Percentiles rank a stretch among this genome's conserved stretches.
Conservation (phyloP, 805 yeast species). For the Cyberlindnera euphorbiiphila region DNA sequence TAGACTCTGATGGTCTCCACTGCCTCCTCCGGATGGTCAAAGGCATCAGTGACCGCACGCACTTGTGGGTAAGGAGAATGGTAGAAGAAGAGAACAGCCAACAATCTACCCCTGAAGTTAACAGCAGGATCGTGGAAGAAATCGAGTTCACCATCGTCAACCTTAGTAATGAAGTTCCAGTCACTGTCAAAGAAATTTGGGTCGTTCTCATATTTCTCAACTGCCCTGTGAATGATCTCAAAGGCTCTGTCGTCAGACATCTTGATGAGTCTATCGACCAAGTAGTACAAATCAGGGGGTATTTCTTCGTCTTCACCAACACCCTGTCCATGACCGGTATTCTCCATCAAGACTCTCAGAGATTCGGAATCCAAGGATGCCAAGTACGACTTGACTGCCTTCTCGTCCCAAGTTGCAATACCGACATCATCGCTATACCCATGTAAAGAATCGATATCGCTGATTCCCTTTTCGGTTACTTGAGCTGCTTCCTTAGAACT, state of each 20-base stretch:
- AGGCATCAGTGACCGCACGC: constrained; percentile 53
- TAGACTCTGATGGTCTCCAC: constrained; percentile 45
- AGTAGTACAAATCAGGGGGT: constrained; percentile 12
- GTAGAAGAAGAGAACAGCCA: constrained; percentile 33
- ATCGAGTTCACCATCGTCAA: constrained; percentile 2
- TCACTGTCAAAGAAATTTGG: constrained; percentile 38
- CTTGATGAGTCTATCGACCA: constrained; percentile 7
- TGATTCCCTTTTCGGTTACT: too few species aligned
- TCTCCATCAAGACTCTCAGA: constrained; percentile 11
- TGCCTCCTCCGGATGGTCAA: constrained; percentile 45
- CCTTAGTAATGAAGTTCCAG: constrained; percentile 11
- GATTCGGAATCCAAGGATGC: constrained; percentile 3
- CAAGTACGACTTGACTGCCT: constrained; percentile 8
- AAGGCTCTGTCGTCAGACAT: constrained; percentile 28
- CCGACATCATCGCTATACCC: too few species aligned
- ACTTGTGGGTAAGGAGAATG: constrained; percentile 64
- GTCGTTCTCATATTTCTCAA: constrained; percentile 43
- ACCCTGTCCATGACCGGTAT: constrained; percentile 13
- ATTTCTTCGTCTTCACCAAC: constrained; percentile 8
- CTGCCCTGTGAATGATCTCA: constrained; percentile 31
- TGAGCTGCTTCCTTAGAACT: too few species aligned
- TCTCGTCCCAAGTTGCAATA: constrained; percentile 10
- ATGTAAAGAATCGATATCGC: too few species aligned
- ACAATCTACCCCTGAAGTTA: constrained; percentile 12
- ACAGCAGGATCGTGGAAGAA: constrained; percentile 1